A percentile compares a stretch with the other conserved stretches of the same genome.
phyloP scores from a whole-genome alignment of 352 stramenopile genomes.

The Pseudoperonospora humuli region DNA sequence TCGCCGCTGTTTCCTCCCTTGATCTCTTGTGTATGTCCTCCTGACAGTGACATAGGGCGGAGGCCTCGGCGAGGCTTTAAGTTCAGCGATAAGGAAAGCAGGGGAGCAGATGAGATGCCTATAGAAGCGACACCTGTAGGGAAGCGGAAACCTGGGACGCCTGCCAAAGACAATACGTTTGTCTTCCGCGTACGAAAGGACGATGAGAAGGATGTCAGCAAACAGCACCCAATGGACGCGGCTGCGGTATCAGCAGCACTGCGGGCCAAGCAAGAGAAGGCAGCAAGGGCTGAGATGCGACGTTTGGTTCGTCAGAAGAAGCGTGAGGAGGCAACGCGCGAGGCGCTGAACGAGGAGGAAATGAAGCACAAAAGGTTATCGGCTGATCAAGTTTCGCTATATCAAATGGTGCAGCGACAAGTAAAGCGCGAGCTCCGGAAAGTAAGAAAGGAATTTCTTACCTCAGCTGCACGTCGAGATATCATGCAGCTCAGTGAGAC shows the following conservation, averaged over 20 bases:
- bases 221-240: slow-evolving; percentile 28
- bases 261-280: slow-evolving; percentile 42
- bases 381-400: slow-evolving; percentile 48
- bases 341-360: slow-evolving; percentile 32
- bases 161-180: slow-evolving; percentile 32
- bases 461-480: slow-evolving; percentile 41
- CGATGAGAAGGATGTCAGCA: slow-evolving; percentile 18
- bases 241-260: slow-evolving; percentile 37
- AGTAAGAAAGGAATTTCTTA: slow-evolving; percentile 59
- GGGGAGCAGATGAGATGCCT: slow-evolving; percentile 4
- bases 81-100: slow-evolving; percentile 36
- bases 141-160: slow-evolving; percentile 9
- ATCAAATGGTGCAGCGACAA: slow-evolving; percentile 48
- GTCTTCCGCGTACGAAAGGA: slow-evolving; percentile 48
- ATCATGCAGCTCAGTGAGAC: slow-evolving; percentile 66
- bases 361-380: slow-evolving; percentile 35
- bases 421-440: slow-evolving; percentile 59
- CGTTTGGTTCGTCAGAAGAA: slow-evolving; percentile 34
- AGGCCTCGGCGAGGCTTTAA: slow-evolving; percentile 47
- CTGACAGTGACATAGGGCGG: slow-evolving; percentile 7
- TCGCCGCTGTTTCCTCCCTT: slow-evolving; percentile 2
- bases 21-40: slow-evolving; percentile 3
- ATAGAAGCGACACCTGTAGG: slow-evolving; percentile 26
- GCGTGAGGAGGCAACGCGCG: slow-evolving; percentile 36
- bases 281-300: slow-evolving; percentile 32